A percentile compares a stretch with the other conserved stretches of the same genome.
These are phyloP conservation scores for Sarocladium brachiariae DNA, from an alignment of 2,329 filamentous ascomycete genomes.

Conservation along the genomic window DNA sequence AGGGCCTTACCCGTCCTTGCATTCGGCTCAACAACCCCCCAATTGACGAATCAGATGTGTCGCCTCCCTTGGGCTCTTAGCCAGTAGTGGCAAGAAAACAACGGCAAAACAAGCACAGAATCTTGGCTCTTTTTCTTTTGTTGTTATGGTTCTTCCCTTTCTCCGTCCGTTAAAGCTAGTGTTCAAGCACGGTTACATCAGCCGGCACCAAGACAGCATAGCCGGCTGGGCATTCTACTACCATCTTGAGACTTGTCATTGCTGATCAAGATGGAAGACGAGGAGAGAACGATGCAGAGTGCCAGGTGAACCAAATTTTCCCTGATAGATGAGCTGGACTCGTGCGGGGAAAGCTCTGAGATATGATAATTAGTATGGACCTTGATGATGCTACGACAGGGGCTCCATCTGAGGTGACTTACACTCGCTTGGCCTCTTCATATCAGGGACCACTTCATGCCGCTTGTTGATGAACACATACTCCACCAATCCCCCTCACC, in stretches of 20 bases:
- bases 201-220: conserved; percentile 3
- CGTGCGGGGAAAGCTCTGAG: background rate
- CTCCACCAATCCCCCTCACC: too few species aligned
- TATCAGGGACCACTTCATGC: too few species aligned
- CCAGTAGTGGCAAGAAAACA: too few species aligned
- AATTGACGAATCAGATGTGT: background rate
- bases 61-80: background rate
- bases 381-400: background rate
- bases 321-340: too few species aligned
- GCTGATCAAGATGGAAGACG: background rate
- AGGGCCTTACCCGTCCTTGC: background rate
- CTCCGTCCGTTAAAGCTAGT: too few species aligned
- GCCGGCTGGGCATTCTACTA: conserved; percentile 1
- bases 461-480: too few species aligned
- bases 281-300: too few species aligned
- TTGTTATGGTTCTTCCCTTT: too few species aligned
- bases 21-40: background rate
- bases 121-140: too few species aligned
- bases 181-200: background rate
- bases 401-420: background rate
- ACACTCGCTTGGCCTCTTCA: too few species aligned
- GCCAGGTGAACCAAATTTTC: too few species aligned
- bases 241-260: background rate
- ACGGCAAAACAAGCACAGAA: too few species aligned
- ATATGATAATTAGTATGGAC: background rate